Percentiles rank a stretch among this genome's conserved stretches.
Conservation (phyloP, 163 green algal genomes). For the Chloroidium sp. region DNA sequence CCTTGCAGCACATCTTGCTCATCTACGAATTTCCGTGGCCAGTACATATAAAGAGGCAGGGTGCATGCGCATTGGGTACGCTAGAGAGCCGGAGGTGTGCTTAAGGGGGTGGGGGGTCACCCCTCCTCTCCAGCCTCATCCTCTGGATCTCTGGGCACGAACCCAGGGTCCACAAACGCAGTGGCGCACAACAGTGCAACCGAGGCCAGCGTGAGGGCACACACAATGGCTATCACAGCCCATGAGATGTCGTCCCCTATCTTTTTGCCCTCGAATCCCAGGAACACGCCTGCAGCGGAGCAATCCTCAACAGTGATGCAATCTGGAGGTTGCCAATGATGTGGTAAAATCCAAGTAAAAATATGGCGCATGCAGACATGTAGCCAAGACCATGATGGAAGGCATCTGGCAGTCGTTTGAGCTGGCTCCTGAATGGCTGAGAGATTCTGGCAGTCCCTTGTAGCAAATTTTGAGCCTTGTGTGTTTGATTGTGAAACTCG, state of each 20-base stretch:
- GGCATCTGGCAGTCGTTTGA: no score
- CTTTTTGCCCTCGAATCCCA: conserved; percentile 55
- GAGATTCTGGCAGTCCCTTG: background rate
- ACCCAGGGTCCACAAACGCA: conserved; percentile 80
- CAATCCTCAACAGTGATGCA: background rate
- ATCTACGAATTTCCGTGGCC: no score
- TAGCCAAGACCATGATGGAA: no score
- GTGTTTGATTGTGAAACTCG: background rate
- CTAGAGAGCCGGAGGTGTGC: no score
- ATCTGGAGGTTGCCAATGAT: no score
- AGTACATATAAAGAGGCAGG: no score
- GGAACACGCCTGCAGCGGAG: conserved; percentile 49
- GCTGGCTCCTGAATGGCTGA: no score
- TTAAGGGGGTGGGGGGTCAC: background rate
- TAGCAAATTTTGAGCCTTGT: background rate
- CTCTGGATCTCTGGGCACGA: conserved; percentile 67
- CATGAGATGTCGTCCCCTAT: conserved; percentile 35
- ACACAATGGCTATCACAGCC: conserved; percentile 23
- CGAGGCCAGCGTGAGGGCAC: conserved; percentile 32
- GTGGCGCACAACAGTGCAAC: conserved; percentile 45
- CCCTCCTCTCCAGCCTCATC: conserved; percentile 45
- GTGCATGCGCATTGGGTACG: no score
- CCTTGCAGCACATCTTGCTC: no score
- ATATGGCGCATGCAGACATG: no score
- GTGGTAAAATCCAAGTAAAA: no score